These are phyloP conservation scores for Streptanthus diversifolius DNA, from an alignment of 345 rosid genomes.

Conservation along the genomic window DNA sequence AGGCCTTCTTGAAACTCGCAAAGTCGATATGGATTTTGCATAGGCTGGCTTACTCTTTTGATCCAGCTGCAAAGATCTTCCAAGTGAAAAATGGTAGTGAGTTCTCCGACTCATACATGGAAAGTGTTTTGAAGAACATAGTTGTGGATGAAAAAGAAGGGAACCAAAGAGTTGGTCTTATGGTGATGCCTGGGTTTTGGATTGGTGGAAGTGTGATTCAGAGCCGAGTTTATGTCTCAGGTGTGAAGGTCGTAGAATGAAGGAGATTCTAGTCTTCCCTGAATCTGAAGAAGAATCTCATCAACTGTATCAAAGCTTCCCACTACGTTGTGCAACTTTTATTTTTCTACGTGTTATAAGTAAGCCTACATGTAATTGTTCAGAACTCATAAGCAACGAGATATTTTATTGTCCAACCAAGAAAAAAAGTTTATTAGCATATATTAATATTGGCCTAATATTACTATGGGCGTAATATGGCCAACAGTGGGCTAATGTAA, in stretches of 20 bases:
- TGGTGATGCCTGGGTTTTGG: conserved; percentile 89
- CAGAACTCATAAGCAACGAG: background rate
- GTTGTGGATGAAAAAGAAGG: conserved; percentile 48
- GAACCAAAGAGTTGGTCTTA: conserved; percentile 60
- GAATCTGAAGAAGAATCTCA: background rate
- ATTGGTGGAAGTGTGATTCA: conserved; percentile 67
- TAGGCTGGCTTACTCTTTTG: conserved; percentile 68
- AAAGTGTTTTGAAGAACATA: conserved; percentile 64
- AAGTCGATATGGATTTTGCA: conserved; percentile 78
- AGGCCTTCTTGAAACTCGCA: conserved; percentile 69
- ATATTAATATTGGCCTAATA: too few species aligned
- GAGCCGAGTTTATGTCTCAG: conserved; percentile 74
- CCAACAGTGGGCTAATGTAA: too few species aligned
- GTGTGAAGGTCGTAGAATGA: conserved; percentile 64
- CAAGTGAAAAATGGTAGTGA: conserved; percentile 67
- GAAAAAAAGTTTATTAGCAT: background rate
- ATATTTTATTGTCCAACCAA: background rate
- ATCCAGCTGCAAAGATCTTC: conserved; percentile 59
- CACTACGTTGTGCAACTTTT: conserved; percentile 17
- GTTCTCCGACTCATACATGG: conserved; percentile 78
- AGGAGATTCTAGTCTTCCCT: background rate
- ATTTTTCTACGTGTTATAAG: conserved; percentile 5
- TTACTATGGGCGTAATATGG: too few species aligned
- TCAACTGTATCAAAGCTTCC: conserved; percentile 10
- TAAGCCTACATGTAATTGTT: conserved; percentile 5